These are phyloP conservation scores for Nakazawaea ernobii DNA, from an alignment of 805 yeast genomes.

Conservation along the genomic window DNA sequence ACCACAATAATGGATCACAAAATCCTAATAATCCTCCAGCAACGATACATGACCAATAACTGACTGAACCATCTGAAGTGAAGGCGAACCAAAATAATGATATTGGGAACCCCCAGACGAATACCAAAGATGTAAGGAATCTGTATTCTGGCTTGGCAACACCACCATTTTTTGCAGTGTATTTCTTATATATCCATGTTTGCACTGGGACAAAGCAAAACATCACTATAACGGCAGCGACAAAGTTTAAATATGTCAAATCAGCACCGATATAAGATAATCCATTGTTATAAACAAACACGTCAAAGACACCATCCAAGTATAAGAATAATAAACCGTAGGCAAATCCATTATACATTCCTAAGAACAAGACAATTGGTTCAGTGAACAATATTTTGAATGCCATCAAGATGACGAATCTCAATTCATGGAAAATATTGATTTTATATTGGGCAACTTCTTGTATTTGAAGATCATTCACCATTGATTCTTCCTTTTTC, in stretches of 20 bases:
- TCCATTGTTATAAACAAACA: constrained; percentile 27
- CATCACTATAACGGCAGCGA: constrained; percentile 26
- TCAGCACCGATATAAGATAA: constrained; percentile 26
- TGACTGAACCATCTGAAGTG: constrained; percentile 24
- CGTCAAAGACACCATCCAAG: constrained; percentile 29
- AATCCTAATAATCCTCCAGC: constrained; percentile 28
- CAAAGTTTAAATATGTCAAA: constrained; percentile 27
- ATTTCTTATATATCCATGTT: constrained; percentile 24
- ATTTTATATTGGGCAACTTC: constrained; percentile 19
- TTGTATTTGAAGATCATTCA: constrained; percentile 3
- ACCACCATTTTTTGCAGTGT: constrained; percentile 26
- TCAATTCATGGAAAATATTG: constrained; percentile 21
- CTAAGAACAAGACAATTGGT: constrained; percentile 27
- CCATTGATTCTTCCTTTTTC: constrained; percentile 13
- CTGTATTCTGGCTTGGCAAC: constrained; percentile 29
- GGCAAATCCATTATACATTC: constrained; percentile 30
- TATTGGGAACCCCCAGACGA: constrained; percentile 31
- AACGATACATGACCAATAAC: constrained; percentile 29
- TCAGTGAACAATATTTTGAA: constrained; percentile 28
- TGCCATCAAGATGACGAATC: constrained; percentile 25
- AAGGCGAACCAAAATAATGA: constrained; percentile 30
- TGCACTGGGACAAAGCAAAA: constrained; percentile 25
- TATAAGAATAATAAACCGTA: constrained; percentile 29
- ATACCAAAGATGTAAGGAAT: constrained; percentile 25
- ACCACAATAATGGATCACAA: constrained; percentile 29